These are phyloP conservation scores for Corylus avellana DNA, from an alignment of 306 rosid genomes.

Conservation along the genomic window DNA sequence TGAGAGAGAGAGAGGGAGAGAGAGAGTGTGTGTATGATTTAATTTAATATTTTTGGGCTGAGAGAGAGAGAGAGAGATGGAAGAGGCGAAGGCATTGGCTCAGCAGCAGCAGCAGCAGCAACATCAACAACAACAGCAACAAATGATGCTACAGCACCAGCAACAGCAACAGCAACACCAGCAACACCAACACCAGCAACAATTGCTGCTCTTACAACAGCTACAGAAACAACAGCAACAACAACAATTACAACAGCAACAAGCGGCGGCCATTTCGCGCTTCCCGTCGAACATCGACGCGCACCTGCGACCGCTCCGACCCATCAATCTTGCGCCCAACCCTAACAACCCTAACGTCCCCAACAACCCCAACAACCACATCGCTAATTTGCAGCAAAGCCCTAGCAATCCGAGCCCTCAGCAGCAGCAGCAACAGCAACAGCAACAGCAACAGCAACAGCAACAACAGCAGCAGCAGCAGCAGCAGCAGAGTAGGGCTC, in stretches of 20 bases:
- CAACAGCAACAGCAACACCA: conserved; percentile 32
- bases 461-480: conserved; percentile 31
- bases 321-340: conserved; percentile 51
- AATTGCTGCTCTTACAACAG: conserved; percentile 62
- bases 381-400: conserved; percentile 46
- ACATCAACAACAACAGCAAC: conserved; percentile 27
- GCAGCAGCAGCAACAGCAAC: conserved; percentile 22
- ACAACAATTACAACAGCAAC: conserved; percentile 37
- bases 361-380: conserved; percentile 28
- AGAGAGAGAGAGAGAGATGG: conserved; percentile 46
- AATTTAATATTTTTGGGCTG: background rate
- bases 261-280: conserved; percentile 79
- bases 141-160: conserved; percentile 23
- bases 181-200: conserved; percentile 44
- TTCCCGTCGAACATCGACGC: conserved; percentile 93
- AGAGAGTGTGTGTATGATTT: background rate
- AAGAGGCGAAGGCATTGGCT: conserved; percentile 74
- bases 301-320: conserved; percentile 82
- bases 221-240: conserved; percentile 54
- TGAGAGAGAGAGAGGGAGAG: background rate
- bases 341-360: conserved; percentile 30
- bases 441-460: conserved; percentile 28
- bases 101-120: conserved; percentile 53
- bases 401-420: conserved; percentile 38
- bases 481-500: conserved; percentile 53